Evolutionary conservation across 495 filamentous ascomycete genomes (phyloP).

Genomic region (Aspergillus baeticus): DNA sequence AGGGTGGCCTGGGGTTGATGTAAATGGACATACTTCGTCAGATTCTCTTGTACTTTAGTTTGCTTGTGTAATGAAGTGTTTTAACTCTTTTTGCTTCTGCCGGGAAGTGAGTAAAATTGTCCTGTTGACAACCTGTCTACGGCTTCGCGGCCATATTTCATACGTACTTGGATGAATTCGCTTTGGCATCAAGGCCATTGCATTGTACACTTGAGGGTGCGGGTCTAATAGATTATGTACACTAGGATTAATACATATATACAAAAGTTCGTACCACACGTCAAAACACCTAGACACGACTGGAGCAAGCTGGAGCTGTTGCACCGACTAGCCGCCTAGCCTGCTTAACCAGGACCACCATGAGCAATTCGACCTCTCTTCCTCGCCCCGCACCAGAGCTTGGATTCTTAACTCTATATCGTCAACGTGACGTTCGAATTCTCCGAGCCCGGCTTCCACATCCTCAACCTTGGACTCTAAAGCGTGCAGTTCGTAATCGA

Average conservation of each 20-base stretch:
- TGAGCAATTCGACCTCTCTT: conserved; percentile 61
- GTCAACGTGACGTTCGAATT: conserved; percentile 78
- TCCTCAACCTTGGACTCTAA: conserved; percentile 82
- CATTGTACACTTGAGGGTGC: conserved; percentile 4
- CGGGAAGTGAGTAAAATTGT: background rate
- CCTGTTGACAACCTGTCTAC: too few species aligned
- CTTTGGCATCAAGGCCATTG: background rate
- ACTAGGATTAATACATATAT: conserved; percentile 21
- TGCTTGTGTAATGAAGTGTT: conserved; percentile 5
- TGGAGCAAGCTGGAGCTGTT: too few species aligned
- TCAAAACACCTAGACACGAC: too few species aligned
- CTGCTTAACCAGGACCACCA: conserved; percentile 48
- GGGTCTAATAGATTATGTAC: conserved; percentile 25
- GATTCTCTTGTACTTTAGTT: conserved; percentile 9
- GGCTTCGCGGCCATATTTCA: too few species aligned
- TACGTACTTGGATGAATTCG: too few species aligned
- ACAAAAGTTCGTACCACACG: conserved; percentile 2
- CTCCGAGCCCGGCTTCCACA: conserved; percentile 76
- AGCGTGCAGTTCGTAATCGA: conserved; percentile 90
- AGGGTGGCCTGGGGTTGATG: conserved; percentile 52
- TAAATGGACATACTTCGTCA: conserved; percentile 21
- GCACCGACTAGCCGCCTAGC: conserved; percentile 31
- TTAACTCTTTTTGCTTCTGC: background rate
- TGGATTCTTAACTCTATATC: conserved; percentile 73
- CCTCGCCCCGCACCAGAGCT: conserved; percentile 62